Evolutionary conservation across 768 basidiomycete species (phyloP).

Genomic region (Rhodotorula taiwanensis): DNA sequence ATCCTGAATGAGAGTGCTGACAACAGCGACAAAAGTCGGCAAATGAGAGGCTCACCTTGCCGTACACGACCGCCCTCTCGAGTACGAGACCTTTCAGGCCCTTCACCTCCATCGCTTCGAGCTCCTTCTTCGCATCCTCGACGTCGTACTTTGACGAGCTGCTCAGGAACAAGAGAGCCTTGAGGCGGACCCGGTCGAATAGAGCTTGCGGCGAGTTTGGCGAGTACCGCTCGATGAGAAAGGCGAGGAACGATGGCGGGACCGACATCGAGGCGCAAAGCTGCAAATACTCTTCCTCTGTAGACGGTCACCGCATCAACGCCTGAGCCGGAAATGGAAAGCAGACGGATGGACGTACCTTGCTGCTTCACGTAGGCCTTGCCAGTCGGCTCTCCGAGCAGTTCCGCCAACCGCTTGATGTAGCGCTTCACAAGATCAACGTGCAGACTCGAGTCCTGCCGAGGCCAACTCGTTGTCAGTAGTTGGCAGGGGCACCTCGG

Average conservation of each 20-base stretch:
- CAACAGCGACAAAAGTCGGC: too few species aligned
- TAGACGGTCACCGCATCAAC: too few species aligned
- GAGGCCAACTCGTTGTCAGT: background rate
- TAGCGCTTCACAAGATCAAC: constrained; percentile 36
- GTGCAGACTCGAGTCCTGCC: constrained; percentile 25
- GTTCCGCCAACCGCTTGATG: constrained; percentile 18
- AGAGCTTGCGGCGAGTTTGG: background rate
- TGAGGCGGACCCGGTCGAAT: constrained; percentile 27
- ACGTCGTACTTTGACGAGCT: constrained; percentile 24
- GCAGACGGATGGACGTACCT: constrained; percentile 5
- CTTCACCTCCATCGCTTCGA: constrained; percentile 29
- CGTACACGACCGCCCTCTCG: constrained; percentile 25
- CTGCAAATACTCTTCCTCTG: constrained; percentile 19
- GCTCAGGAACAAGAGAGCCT: constrained; percentile 27
- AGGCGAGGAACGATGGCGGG: constrained; percentile 20
- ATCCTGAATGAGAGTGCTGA: background rate
- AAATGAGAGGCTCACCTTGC: constrained; percentile 11
- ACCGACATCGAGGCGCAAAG: constrained; percentile 7
- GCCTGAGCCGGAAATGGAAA: background rate
- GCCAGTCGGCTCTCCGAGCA: constrained; percentile 8
- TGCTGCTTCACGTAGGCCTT: constrained; percentile 21
- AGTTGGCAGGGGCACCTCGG: too few species aligned
- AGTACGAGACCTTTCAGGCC: constrained; percentile 23
- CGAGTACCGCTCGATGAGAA: constrained; percentile 11
- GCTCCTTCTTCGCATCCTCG: constrained; percentile 6